A percentile compares a stretch with the other conserved stretches of the same genome.
These are phyloP conservation scores for Aspergillus pseudotamarii DNA, from an alignment of 2,329 filamentous ascomycete genomes.

Conservation along the genomic window DNA sequence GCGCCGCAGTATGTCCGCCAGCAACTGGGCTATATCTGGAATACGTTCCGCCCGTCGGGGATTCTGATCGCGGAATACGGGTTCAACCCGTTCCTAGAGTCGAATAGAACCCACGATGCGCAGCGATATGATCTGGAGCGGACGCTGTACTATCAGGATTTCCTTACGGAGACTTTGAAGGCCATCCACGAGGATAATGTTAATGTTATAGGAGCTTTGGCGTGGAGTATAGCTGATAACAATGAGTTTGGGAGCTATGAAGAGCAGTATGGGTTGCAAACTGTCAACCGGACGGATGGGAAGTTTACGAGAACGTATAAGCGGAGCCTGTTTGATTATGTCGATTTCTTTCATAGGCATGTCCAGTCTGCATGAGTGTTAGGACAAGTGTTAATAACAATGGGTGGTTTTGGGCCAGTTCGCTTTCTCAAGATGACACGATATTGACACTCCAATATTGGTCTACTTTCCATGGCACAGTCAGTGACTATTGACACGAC, in stretches of 20 bases:
- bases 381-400: not conserved
- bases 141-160: conserved; percentile 58
- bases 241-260: conserved; percentile 59
- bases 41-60: conserved; percentile 55
- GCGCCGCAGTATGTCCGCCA: conserved; percentile 50
- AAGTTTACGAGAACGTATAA: conserved; percentile 56
- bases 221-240: conserved; percentile 58
- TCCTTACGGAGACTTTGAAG: conserved; percentile 58
- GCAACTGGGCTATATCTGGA: conserved; percentile 63
- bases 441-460: too few species aligned
- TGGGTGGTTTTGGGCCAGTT: not conserved
- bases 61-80: conserved; percentile 59
- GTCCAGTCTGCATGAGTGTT: not conserved
- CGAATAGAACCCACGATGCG: conserved; percentile 47
- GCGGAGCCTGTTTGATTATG: conserved; percentile 62
- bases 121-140: conserved; percentile 59
- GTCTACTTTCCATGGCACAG: not conserved
- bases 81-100: conserved; percentile 54
- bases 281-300: conserved; percentile 52
- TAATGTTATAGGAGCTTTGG: conserved; percentile 56
- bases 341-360: conserved; percentile 47
- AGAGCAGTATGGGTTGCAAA: conserved; percentile 59
- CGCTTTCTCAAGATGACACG: too few species aligned
- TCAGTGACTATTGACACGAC: not conserved
- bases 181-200: conserved; percentile 61